Evolutionary conservation across 768 basidiomycete genomes (phyloP).

Genomic region (Tylopilus plumbeoviolaceoides): DNA sequence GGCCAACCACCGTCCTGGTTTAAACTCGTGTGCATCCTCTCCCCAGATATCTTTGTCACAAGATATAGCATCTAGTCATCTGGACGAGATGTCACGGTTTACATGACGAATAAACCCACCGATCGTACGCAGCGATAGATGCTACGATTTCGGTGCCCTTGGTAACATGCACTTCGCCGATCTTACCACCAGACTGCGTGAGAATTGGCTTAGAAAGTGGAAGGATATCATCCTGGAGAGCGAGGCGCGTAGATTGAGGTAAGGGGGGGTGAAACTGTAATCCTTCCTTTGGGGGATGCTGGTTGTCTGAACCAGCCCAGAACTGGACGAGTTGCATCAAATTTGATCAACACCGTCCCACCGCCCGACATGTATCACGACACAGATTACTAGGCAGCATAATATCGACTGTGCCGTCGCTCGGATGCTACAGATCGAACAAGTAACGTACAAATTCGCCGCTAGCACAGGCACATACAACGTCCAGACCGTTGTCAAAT

Average conservation of each 20-base stretch:
- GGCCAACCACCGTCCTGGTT: constrained; percentile 9
- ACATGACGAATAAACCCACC: constrained; percentile 31
- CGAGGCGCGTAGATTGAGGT: constrained; percentile 46
- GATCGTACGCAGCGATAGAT: constrained; percentile 53
- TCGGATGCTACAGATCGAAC: no score
- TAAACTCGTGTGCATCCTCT: constrained; percentile 21
- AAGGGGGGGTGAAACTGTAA: constrained; percentile 44
- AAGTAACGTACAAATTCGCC: no score
- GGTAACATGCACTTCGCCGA: constrained; percentile 43
- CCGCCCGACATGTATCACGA: no score
- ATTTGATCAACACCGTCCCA: no score
- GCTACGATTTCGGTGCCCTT: constrained; percentile 47
- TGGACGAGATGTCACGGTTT: no score
- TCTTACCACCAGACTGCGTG: constrained; percentile 39
- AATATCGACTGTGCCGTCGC: no score
- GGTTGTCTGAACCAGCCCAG: no score
- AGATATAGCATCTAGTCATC: not conserved
- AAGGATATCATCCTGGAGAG: constrained; percentile 52
- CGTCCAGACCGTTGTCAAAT: no score
- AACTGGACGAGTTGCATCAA: no score
- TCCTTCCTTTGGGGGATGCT: constrained; percentile 35
- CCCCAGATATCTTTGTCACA: constrained; percentile 24
- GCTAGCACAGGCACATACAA: no score
- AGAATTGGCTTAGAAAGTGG: constrained; percentile 53
- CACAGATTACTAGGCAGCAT: no score